Conservation (phyloP, 768 basidiomycete species). For the Lepiota venenata region DNA sequence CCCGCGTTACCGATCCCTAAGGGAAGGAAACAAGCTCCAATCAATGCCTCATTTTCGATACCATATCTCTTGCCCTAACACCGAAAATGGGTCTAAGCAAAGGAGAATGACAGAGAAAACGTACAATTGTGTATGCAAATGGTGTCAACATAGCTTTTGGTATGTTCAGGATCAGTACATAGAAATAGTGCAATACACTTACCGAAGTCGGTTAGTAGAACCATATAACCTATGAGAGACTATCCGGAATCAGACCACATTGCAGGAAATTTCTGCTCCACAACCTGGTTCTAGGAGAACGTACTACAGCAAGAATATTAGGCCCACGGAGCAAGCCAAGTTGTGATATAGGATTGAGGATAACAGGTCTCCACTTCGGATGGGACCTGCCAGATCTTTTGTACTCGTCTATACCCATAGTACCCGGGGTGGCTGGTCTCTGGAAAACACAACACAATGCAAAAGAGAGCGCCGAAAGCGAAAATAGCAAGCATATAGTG, state of each 20-base stretch:
- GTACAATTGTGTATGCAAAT: conserved; percentile 63
- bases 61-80: conserved; percentile 54
- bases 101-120: conserved; percentile 17
- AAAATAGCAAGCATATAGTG: conserved; percentile 43
- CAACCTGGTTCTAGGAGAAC: conserved; percentile 22
- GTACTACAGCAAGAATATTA: conserved; percentile 47
- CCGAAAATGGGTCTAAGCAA: not conserved
- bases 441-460: conserved; percentile 47
- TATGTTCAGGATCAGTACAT: not conserved
- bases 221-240: conserved; percentile 20
- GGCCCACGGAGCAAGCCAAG: conserved; percentile 50
- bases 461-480: conserved; percentile 36
- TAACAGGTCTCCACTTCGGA: conserved; percentile 26
- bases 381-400: conserved; percentile 16
- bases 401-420: conserved; percentile 50
- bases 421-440: conserved; percentile 66
- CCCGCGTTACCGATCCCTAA: conserved; percentile 58
- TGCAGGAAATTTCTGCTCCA: not conserved
- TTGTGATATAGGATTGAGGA: conserved; percentile 52
- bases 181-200: conserved; percentile 5
- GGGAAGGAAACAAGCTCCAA: conserved; percentile 60
- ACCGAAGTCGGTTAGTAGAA: conserved; percentile 36
- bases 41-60: conserved; percentile 52
- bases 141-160: conserved; percentile 51
- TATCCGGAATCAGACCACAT: not conserved